These are phyloP conservation scores for Drechslerella dactyloides DNA, from an alignment of 2,329 filamentous ascomycete species.

Conservation along the genomic window DNA sequence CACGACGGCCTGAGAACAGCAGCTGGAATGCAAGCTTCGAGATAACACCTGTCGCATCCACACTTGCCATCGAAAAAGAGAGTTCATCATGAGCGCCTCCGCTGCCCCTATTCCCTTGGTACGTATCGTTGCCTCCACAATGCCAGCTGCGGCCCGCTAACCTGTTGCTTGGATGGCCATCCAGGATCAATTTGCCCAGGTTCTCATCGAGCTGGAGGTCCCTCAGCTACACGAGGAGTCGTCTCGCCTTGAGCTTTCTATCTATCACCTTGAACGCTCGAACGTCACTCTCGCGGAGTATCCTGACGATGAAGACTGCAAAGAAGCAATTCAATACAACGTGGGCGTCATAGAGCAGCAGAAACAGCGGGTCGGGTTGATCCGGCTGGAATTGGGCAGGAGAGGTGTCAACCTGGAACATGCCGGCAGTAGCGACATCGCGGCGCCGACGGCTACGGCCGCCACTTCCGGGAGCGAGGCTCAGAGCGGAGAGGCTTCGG, in stretches of 20 bases:
- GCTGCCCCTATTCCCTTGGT: conserved; percentile 53
- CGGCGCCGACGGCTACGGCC: neutral
- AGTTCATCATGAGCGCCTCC: conserved; percentile 50
- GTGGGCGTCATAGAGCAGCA: conserved; percentile 42
- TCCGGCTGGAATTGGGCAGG: conserved; percentile 28
- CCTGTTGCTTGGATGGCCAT: neutral
- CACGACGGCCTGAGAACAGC: too few relatives aligned
- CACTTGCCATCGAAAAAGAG: neutral
- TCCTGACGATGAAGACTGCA: conserved; percentile 46
- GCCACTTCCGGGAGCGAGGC: neutral
- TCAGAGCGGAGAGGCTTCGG: conserved; percentile 1
- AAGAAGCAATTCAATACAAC: conserved; percentile 43
- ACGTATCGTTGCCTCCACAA: conserved; percentile 4
- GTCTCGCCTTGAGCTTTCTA: conserved; percentile 54
- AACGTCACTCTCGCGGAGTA: conserved; percentile 49
- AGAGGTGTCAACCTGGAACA: conserved; percentile 41
- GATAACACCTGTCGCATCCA: neutral
- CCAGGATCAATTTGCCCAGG: conserved; percentile 52
- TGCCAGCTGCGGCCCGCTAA: conserved; percentile 9
- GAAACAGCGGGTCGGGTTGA: conserved; percentile 24
- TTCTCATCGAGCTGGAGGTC: conserved; percentile 52
- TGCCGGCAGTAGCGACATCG: conserved; percentile 11
- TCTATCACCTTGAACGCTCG: conserved; percentile 54
- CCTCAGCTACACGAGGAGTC: conserved; percentile 54
- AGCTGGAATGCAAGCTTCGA: too few relatives aligned